phyloP scores from a whole-genome alignment of 192 early-diverging fungal species.

The Pecoramyces ruminantium region DNA sequence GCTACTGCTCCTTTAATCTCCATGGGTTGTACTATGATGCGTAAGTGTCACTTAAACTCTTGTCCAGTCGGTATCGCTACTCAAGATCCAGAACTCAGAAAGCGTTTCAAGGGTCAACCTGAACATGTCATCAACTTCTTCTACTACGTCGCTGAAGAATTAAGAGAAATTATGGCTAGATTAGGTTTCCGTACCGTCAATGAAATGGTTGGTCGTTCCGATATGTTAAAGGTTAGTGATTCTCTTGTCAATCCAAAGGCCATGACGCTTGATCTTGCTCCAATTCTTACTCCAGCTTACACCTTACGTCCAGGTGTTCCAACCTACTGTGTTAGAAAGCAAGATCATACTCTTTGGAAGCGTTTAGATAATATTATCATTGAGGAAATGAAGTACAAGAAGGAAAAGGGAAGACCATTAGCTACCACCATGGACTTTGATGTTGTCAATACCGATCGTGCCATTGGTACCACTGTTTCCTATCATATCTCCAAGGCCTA shows the following conservation, averaged over 20 bases:
- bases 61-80: conserved; percentile 97
- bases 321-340: conserved; percentile 61
- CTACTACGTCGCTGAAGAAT: conserved; percentile 89
- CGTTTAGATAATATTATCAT: conserved; percentile 79
- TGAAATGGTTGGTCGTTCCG: conserved; percentile 91
- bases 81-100: conserved; percentile 82
- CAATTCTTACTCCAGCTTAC: conserved; percentile 76
- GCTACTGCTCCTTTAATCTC: conserved; percentile 96
- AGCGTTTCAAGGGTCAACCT: conserved; percentile 86
- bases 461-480: conserved; percentile 78
- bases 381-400: conserved; percentile 56
- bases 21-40: conserved; percentile 91
- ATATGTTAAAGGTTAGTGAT: conserved; percentile 65
- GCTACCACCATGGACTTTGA: conserved; percentile 12
- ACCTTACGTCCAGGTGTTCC: conserved; percentile 73
- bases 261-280: conserved; percentile 61
- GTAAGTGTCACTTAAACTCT: conserved; percentile 79
- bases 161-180: conserved; percentile 79
- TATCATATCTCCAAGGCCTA: conserved; percentile 67
- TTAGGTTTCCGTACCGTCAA: conserved; percentile 84
- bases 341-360: conserved; percentile 73
- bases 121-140: conserved; percentile 98
- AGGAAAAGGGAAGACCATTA: conserved; percentile 38
- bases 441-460: conserved; percentile 89
- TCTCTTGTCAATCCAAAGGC: conserved; percentile 66